These are phyloP conservation scores for Lodderomyces metapsilosis DNA, from an alignment of 1,139 yeast genomes.

Conservation along the genomic window DNA sequence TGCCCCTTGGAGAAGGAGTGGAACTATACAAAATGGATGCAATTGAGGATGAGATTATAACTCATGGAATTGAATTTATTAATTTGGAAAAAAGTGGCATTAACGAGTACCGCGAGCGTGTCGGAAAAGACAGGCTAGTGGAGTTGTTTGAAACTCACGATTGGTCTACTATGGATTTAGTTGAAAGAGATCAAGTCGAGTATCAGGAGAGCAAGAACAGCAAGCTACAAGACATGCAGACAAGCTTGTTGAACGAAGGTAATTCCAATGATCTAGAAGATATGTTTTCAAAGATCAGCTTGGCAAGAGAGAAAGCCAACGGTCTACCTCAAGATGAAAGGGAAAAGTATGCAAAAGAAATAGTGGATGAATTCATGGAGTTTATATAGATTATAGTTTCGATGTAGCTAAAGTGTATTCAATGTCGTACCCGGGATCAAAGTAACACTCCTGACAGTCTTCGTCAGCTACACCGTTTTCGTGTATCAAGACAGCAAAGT, in stretches of 20 bases:
- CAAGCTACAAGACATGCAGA: constrained; percentile 25
- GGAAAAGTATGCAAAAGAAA: constrained; percentile 29
- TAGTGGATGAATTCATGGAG: constrained; percentile 39
- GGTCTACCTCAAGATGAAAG: constrained; percentile 24
- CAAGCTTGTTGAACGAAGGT: constrained; percentile 13
- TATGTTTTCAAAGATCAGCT: constrained; percentile 26
- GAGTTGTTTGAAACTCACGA: constrained; percentile 43
- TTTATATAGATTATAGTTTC: constrained; percentile 28
- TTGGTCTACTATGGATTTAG: constrained; percentile 30
- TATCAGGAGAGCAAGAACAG: constrained; percentile 21
- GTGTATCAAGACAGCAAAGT: constrained; percentile 82
- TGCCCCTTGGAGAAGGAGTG: constrained; percentile 6
- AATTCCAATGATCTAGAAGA: constrained; percentile 25
- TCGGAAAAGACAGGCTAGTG: constrained; percentile 29
- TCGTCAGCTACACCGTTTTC: constrained; percentile 79
- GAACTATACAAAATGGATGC: constrained; percentile 16
- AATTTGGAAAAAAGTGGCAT: constrained; percentile 22
- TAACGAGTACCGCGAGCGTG: constrained; percentile 27
- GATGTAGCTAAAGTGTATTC: constrained; percentile 19
- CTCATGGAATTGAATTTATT: constrained; percentile 33
- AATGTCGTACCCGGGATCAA: constrained; percentile 58
- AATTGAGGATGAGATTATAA: constrained; percentile 30
- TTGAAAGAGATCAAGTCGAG: constrained; percentile 10
- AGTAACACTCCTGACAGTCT: constrained; percentile 78
- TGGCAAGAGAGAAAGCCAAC: constrained; percentile 30